These are phyloP conservation scores for Aspergillus vadensis DNA, from an alignment of 2,329 filamentous ascomycete genomes.

Conservation along the genomic window DNA sequence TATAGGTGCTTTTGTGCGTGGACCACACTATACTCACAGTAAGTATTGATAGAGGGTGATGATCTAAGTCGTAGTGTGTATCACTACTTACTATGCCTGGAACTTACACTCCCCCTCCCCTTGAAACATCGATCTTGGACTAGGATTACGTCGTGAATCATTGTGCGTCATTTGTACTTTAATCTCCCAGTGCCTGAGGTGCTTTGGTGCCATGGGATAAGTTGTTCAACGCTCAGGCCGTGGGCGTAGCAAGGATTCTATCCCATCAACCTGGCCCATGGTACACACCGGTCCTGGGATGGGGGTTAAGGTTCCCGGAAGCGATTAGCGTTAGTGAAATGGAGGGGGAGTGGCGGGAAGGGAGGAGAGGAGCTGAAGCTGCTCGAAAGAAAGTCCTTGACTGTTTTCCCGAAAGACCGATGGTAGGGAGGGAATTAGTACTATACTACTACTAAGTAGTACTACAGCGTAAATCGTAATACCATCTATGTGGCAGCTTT, in stretches of 20 bases:
- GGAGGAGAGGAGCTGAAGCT: neutral
- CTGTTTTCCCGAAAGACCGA: neutral
- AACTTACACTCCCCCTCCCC: neutral
- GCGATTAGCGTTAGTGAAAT: neutral
- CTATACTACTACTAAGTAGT: too few species aligned
- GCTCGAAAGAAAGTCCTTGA: neutral
- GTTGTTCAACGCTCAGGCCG: neutral
- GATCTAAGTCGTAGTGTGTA: neutral
- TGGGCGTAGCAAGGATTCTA: constrained; percentile 13
- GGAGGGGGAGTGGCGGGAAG: neutral
- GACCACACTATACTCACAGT: too few species aligned
- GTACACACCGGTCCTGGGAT: neutral
- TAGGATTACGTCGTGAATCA: neutral
- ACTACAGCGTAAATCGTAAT: too few species aligned
- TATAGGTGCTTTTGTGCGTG: too few species aligned
- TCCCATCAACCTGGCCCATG: constrained; percentile 23
- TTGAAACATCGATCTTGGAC: neutral
- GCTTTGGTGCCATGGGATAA: neutral
- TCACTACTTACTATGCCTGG: neutral
- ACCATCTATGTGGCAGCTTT: too few species aligned
- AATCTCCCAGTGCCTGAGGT: neutral
- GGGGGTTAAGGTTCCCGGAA: constrained; percentile 2
- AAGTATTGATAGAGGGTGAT: neutral
- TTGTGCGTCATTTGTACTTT: neutral
- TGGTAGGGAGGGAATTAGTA: too few species aligned